Percentiles rank a stretch among this genome's conserved stretches.
These are phyloP conservation scores for Tetrastigma voinierianum DNA, from an alignment of 164 flowering plant genomes.

Conservation along the genomic window DNA sequence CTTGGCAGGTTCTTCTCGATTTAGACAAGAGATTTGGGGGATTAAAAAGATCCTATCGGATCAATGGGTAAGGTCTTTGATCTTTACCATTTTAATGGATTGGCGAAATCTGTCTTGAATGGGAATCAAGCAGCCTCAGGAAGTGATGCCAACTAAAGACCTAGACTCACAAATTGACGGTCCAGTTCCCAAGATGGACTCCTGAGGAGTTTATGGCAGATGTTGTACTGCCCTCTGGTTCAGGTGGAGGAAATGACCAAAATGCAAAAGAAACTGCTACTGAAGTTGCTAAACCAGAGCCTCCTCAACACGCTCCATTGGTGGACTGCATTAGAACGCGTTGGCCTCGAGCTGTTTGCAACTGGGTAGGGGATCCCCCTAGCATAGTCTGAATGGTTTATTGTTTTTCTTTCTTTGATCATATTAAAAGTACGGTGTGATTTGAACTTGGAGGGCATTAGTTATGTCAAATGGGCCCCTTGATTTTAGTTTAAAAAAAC, in stretches of 20 bases:
- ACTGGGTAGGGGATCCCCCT: constrained; percentile 94
- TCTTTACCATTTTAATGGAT: constrained; percentile 97
- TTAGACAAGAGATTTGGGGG: constrained; percentile 83
- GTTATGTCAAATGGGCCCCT: background rate
- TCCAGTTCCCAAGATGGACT: constrained; percentile 91
- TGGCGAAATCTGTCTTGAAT: constrained; percentile 83
- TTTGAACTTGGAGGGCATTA: background rate
- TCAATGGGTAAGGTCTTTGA: constrained; percentile 88
- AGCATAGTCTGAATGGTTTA: constrained; percentile 73
- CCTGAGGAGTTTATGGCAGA: constrained; percentile 91
- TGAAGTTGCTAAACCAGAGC: constrained; percentile 63
- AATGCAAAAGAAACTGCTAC: constrained; percentile 31
- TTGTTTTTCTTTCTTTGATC: background rate
- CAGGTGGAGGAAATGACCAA: constrained; percentile 33
- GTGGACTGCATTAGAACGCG: constrained; percentile 96
- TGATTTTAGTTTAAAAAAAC: background rate
- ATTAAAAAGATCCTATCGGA: constrained; percentile 80
- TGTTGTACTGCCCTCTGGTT: constrained; percentile 26
- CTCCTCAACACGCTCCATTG: constrained; percentile 84
- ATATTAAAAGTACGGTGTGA: background rate
- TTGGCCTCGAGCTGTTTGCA: constrained; percentile 87
- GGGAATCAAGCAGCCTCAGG: constrained; percentile 49
- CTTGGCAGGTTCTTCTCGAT: constrained; percentile 87
- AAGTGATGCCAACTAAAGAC: constrained; percentile 65
- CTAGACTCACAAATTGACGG: constrained; percentile 81